Conservation (phyloP, 2,329 filamentous ascomycete species). For the Cytospora paraplurivora region DNA sequence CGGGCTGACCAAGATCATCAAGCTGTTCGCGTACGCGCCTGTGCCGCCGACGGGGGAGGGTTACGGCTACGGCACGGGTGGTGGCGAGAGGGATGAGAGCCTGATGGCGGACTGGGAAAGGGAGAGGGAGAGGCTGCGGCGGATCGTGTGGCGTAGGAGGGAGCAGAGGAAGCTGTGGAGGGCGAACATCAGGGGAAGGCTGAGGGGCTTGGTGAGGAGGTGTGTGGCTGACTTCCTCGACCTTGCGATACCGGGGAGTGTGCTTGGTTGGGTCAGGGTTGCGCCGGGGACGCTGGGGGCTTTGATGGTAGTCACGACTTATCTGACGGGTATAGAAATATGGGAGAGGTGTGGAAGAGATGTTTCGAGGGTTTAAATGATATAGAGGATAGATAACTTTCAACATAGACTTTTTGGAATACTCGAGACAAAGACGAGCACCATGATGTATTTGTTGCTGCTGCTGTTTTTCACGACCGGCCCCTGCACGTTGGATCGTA, state of each 20-base stretch:
- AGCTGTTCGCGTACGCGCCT: slow-evolving; percentile 40
- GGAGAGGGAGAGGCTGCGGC: slow-evolving; percentile 42
- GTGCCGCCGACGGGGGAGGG: slow-evolving; percentile 38
- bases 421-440: too few species aligned
- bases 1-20: slow-evolving; percentile 46
- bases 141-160: slow-evolving; percentile 39
- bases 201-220: slow-evolving; percentile 45
- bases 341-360: slow-evolving; percentile 56
- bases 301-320: slow-evolving; percentile 62
- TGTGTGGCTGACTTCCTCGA: slow-evolving; percentile 63
- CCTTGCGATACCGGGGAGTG: slow-evolving; percentile 60
- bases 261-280: slow-evolving; percentile 62
- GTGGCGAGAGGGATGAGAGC: slow-evolving; percentile 31
- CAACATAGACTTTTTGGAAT: neutral
- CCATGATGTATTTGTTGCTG: too few species aligned
- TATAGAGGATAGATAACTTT: neutral
- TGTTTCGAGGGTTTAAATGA: slow-evolving; percentile 1
- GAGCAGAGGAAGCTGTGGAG: slow-evolving; percentile 38
- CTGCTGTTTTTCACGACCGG: neutral
- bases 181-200: slow-evolving; percentile 36
- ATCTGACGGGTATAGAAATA: slow-evolving; percentile 61
- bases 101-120: slow-evolving; percentile 32
- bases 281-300: slow-evolving; percentile 55
- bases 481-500: neutral
- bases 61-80: slow-evolving; percentile 35